phyloP scores from a whole-genome alignment of 805 yeast genomes.

The Cyberlindnera maclurae region DNA sequence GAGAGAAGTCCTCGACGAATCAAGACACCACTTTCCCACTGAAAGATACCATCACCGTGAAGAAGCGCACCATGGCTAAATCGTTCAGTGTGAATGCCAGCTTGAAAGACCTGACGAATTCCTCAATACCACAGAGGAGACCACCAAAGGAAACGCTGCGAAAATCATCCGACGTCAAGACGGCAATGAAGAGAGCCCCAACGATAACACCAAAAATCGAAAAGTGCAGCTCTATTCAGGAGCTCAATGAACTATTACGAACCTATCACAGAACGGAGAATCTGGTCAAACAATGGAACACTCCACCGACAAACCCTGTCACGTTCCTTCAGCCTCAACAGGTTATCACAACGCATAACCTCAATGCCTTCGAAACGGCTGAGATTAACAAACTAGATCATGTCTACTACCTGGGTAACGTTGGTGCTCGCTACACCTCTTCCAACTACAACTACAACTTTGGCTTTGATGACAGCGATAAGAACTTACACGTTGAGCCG shows the following conservation, averaged over 20 bases:
- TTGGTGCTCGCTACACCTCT: slow-evolving; percentile 3
- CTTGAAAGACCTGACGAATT: slow-evolving; percentile 10
- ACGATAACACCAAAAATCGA: not conserved
- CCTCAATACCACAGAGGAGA: slow-evolving; percentile 3
- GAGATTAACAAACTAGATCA: slow-evolving; percentile 45
- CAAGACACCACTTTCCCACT: slow-evolving; percentile 5
- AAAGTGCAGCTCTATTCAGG: slow-evolving; percentile 6
- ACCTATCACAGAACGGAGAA: slow-evolving; percentile 12
- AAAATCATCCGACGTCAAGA: not conserved
- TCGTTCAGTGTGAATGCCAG: slow-evolving; percentile 16
- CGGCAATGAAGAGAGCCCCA: too few species aligned
- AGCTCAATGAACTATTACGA: slow-evolving; percentile 7
- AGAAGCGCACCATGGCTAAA: slow-evolving; percentile 14
- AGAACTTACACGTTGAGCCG: slow-evolving; percentile 46
- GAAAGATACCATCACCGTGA: slow-evolving; percentile 2
- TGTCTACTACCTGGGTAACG: slow-evolving; percentile 44
- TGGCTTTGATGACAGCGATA: slow-evolving; percentile 66
- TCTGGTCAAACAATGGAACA: slow-evolving; percentile 6
- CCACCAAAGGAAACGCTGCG: slow-evolving; percentile 6
- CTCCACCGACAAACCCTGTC: not conserved
- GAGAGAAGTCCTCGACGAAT: not conserved
- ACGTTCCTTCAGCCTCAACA: slow-evolving; percentile 2
- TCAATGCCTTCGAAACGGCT: slow-evolving; percentile 53
- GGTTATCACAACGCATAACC: slow-evolving; percentile 4
- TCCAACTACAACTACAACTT: slow-evolving; percentile 19